phyloP scores from a whole-genome alignment of 139 green algal genomes.

The Picochlorum sp. region DNA sequence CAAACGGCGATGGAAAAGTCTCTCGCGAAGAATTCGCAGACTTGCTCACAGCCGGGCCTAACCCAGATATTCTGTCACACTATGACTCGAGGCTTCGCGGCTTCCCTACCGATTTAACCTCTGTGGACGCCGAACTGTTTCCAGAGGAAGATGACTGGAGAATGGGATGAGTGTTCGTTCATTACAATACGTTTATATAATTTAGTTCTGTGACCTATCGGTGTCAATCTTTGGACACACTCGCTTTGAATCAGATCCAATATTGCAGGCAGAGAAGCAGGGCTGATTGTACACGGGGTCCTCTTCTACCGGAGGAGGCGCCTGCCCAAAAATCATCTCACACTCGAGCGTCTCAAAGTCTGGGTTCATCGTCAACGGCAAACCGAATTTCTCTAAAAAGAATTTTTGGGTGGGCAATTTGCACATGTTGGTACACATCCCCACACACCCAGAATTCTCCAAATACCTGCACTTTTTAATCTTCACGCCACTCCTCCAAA shows the following conservation, averaged over 20 bases:
- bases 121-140: neutral
- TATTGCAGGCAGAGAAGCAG: slow-evolving; percentile 32
- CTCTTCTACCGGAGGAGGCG: slow-evolving; percentile 36
- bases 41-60: slow-evolving; percentile 39
- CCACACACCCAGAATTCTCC: slow-evolving; percentile 41
- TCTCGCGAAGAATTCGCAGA: slow-evolving; percentile 61
- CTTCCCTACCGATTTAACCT: slow-evolving; percentile 4
- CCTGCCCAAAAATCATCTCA: slow-evolving; percentile 48
- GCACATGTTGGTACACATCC: slow-evolving; percentile 41
- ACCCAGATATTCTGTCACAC: slow-evolving; percentile 42
- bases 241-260: slow-evolving; percentile 6
- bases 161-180: neutral
- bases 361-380: slow-evolving; percentile 58
- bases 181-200: too few species aligned
- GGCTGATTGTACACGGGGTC: slow-evolving; percentile 44
- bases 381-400: slow-evolving; percentile 47
- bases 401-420: slow-evolving; percentile 43
- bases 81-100: slow-evolving; percentile 39
- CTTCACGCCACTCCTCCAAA: slow-evolving; percentile 32
- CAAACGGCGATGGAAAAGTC: slow-evolving; percentile 74
- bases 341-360: slow-evolving; percentile 53
- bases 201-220: slow-evolving; percentile 7
- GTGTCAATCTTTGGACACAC: slow-evolving; percentile 50
- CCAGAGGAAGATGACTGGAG: slow-evolving; percentile 4
- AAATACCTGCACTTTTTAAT: slow-evolving; percentile 62